Percentiles rank a stretch among this genome's conserved stretches.
Evolutionary conservation across 2,329 filamentous ascomycete genomes (phyloP).

Genomic region (Cytospora mali): DNA sequence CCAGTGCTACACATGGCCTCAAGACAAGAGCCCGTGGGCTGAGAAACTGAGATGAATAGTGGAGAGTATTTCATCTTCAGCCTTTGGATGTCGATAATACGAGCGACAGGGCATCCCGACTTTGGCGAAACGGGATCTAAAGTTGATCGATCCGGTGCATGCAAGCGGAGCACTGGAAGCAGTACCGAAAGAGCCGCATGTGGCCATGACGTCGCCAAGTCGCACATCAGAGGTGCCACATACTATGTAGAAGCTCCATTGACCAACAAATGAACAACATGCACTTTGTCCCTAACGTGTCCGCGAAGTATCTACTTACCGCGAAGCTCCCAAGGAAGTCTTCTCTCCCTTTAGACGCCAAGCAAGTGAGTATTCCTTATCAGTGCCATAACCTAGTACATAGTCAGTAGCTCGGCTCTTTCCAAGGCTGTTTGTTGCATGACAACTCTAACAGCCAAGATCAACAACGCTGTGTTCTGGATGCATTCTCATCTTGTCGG

Average conservation of each 20-base stretch:
- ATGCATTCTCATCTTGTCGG: background rate
- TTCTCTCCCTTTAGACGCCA: background rate
- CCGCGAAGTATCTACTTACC: background rate
- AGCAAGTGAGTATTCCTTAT: background rate
- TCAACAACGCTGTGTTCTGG: too few species aligned
- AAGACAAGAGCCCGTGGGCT: background rate
- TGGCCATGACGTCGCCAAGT: conserved; percentile 20
- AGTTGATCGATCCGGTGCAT: background rate
- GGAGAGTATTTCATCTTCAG: background rate
- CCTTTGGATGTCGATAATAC: background rate
- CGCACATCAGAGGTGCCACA: background rate
- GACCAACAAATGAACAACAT: background rate
- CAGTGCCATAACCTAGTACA: background rate
- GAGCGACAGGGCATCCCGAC: conserved; percentile 14
- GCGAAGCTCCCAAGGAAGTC: too few species aligned
- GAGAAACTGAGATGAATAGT: background rate
- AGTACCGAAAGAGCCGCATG: conserved; percentile 17
- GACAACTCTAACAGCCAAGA: background rate
- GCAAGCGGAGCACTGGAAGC: background rate
- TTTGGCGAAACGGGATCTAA: conserved; percentile 9
- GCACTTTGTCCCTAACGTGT: background rate
- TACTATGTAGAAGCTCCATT: background rate
- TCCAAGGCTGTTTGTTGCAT: background rate
- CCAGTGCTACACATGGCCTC: background rate
- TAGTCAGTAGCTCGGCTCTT: background rate